Evolutionary conservation across 371 early-diverging fungal species (phyloP).

Genomic region (Dinochytrium kinnereticum): DNA sequence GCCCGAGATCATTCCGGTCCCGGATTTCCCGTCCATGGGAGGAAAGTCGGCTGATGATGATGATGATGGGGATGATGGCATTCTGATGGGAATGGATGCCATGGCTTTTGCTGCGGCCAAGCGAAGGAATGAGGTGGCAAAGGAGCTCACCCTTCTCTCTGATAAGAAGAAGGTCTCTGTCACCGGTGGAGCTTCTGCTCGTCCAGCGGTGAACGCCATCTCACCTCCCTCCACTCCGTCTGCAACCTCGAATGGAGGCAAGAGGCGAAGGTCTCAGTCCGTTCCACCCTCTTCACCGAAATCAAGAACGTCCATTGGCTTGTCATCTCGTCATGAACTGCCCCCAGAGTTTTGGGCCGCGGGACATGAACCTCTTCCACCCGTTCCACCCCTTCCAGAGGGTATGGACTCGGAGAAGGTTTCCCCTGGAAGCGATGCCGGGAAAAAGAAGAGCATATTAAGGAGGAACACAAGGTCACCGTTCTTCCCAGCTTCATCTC

Average conservation of each 20-base stretch:
- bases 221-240: not conserved
- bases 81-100: not conserved
- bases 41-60: not conserved
- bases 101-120: conserved; percentile 1
- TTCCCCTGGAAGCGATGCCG: not conserved
- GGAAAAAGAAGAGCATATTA: not conserved
- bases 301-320: not conserved
- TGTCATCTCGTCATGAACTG: too few relatives aligned
- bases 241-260: not conserved
- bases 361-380: too few relatives aligned
- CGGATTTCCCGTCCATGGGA: not conserved
- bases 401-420: not conserved
- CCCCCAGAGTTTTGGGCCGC: too few relatives aligned
- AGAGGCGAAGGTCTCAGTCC: not conserved
- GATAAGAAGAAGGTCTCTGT: not conserved
- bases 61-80: not conserved
- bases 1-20: conserved; percentile 3
- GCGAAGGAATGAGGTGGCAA: not conserved
- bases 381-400: too few relatives aligned
- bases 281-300: conserved; percentile 2
- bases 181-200: not conserved
- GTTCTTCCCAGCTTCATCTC: too few relatives aligned
- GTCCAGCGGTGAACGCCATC: conserved; percentile 6
- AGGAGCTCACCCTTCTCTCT: not conserved
- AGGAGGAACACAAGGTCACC: not conserved